Base-by-base conservation (phyloP, 441 rosid genomes). In the Cnidoscolus chayamansa region DNA sequence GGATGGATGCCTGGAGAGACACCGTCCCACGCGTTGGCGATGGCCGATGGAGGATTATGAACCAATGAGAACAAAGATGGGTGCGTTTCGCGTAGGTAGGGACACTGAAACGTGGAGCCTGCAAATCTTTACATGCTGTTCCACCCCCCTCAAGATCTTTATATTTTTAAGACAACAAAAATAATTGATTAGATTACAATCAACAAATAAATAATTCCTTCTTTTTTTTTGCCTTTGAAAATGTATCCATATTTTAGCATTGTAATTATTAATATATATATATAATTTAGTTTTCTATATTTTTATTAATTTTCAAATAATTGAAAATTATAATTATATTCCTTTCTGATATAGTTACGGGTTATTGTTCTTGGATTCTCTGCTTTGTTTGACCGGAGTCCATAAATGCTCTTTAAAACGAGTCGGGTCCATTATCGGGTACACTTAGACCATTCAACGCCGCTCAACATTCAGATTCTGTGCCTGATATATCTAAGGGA, bases 51-150 rank as follows among this genome's bases (percentile, higher is more conserved):
- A 25, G 25, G 25, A 25, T 25, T 25, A 25, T 25, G 78, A 40
- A 53, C 90, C 77, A 85, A 85, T 84, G 61, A 55, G 80, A 74
- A 35, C 70, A 10, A 64, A 63, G 73, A 17, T 75, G 55, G 12
- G 81, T 84, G 87, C 71, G 81, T 13, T 49, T 40, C 11, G 64
- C 61, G 48, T 35, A 50, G 77, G 86, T 84, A 84, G 87, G 77
- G 72, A 82, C 78, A 63, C 55, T 72, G 11, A 31, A 50, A 19
- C 63, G 1, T 43, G 20, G 53, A 57, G 64, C 55, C 58, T 59
- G 65, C 47, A 48, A 25, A 56, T 31, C 1, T 25, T 20, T 20
- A 8, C 10, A 30, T 20, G 19, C 55, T n/a, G 63, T 45, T 72
- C 54, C 54, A n/a, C 48, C 49, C 62, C 4, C 57, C 65, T 73